These are phyloP conservation scores for Skeletonema potamos DNA, from an alignment of 108 stramenopile species.

Conservation along the genomic window DNA sequence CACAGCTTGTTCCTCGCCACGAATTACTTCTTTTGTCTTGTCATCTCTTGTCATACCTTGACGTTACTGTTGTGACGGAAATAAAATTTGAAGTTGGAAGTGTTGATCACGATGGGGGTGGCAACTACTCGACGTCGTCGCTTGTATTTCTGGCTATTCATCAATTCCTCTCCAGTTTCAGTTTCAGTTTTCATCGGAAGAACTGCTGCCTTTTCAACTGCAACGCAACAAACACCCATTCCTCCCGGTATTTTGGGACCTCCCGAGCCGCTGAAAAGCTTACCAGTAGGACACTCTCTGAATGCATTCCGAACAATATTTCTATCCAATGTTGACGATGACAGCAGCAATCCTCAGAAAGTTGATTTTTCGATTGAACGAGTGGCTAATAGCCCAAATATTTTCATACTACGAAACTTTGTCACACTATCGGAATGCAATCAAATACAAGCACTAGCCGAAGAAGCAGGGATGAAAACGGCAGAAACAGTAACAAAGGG, in stretches of 20 bases:
- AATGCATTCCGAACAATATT: constrained; percentile 1
- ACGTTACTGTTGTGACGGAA: no score
- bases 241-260: constrained; percentile 9
- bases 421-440: constrained; percentile 34
- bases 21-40: no score
- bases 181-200: background rate
- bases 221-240: background rate
- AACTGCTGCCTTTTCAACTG: background rate
- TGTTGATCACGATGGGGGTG: no score
- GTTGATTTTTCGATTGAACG: constrained; percentile 34
- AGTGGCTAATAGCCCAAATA: constrained; percentile 21
- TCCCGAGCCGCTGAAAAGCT: constrained; percentile 4
- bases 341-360: background rate
- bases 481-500: constrained; percentile 27
- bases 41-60: no score
- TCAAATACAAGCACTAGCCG: constrained; percentile 6
- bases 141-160: background rate
- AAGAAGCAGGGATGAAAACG: constrained; percentile 3
- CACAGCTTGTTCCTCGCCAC: no score
- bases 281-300: background rate
- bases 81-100: no score
- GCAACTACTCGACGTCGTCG: no score
- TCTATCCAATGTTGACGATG: background rate
- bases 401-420: constrained; percentile 40
- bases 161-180: no score